Conservation (phyloP, 768 basidiomycete genomes). For the Russula abietina region DNA sequence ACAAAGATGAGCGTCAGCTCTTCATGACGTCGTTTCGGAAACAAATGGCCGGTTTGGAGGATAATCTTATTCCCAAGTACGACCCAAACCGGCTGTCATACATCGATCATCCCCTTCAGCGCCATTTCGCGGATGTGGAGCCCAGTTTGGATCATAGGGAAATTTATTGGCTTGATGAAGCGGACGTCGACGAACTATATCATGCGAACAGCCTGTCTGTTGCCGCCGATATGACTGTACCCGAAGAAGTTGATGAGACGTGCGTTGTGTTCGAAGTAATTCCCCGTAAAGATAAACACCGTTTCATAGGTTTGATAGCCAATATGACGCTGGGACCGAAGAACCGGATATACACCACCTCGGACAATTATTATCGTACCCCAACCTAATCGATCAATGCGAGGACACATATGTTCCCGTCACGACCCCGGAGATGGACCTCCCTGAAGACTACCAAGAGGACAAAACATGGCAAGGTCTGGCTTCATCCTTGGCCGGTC, state of each 20-base stretch:
- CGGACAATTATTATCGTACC: neutral
- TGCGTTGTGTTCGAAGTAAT: slow-evolving; percentile 2
- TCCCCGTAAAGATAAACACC: neutral
- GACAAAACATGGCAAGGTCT: slow-evolving; percentile 5
- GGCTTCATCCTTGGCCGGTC: slow-evolving; percentile 13
- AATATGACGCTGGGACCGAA: slow-evolving; percentile 4
- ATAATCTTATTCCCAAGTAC: neutral
- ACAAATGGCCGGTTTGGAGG: slow-evolving; percentile 2
- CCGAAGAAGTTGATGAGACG: slow-evolving; percentile 10
- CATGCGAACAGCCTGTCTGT: neutral
- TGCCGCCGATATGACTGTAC: neutral
- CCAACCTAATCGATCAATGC: slow-evolving; percentile 17
- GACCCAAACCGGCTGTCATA: neutral
- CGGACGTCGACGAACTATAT: slow-evolving; percentile 7
- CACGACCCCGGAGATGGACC: slow-evolving; percentile 2
- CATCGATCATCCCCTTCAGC: neutral
- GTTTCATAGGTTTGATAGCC: neutral
- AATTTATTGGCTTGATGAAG: neutral
- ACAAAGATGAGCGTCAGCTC: slow-evolving; percentile 26
- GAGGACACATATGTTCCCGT: slow-evolving; percentile 47
- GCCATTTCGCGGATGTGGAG: neutral
- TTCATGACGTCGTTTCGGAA: slow-evolving; percentile 33
- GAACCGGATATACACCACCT: slow-evolving; percentile 3
- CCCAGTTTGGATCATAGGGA: neutral
- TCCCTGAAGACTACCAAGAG: slow-evolving; percentile 10